Percentiles rank a stretch among this genome's conserved stretches.
phyloP scores from a whole-genome alignment of 805 yeast genomes.

The Candida vartiovaarae region DNA sequence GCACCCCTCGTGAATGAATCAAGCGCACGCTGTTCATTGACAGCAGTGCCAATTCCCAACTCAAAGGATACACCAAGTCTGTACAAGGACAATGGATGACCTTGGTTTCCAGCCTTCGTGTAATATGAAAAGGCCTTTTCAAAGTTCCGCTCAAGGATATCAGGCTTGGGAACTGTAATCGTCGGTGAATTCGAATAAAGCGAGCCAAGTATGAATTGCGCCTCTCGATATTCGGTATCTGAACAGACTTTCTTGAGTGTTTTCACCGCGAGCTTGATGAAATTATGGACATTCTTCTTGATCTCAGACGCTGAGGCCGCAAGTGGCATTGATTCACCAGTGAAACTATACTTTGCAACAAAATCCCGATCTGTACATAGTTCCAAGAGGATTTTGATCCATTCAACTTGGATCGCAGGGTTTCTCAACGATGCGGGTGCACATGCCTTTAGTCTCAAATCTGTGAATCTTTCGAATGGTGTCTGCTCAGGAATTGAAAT shows the following conservation, averaged over 20 bases:
- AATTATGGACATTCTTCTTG: slow-evolving; percentile 45
- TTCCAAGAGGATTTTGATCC: slow-evolving; percentile 54
- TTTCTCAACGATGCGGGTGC: slow-evolving; percentile 14
- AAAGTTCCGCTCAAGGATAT: slow-evolving; percentile 48
- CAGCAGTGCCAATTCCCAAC: slow-evolving; percentile 48
- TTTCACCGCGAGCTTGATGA: slow-evolving; percentile 51
- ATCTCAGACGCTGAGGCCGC: slow-evolving; percentile 34
- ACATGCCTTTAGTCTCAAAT: slow-evolving; percentile 22
- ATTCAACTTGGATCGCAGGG: slow-evolving; percentile 47
- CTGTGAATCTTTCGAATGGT: not conserved
- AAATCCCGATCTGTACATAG: slow-evolving; percentile 36
- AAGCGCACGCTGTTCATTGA: slow-evolving; percentile 41
- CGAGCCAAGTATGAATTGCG: slow-evolving; percentile 54
- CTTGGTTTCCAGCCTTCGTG: slow-evolving; percentile 47
- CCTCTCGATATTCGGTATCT: slow-evolving; percentile 44
- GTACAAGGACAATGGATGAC: slow-evolving; percentile 56
- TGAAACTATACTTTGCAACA: slow-evolving; percentile 37
- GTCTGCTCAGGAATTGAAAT: not conserved
- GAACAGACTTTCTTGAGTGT: slow-evolving; percentile 49
- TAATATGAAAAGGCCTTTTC: slow-evolving; percentile 56
- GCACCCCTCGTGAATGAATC: slow-evolving; percentile 56
- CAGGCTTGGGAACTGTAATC: slow-evolving; percentile 35
- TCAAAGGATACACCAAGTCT: slow-evolving; percentile 68
- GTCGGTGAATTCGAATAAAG: slow-evolving; percentile 49
- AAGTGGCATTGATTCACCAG: slow-evolving; percentile 37